phyloP scores from a whole-genome alignment of 2,329 filamentous ascomycete species.

The Claviceps capensis region DNA sequence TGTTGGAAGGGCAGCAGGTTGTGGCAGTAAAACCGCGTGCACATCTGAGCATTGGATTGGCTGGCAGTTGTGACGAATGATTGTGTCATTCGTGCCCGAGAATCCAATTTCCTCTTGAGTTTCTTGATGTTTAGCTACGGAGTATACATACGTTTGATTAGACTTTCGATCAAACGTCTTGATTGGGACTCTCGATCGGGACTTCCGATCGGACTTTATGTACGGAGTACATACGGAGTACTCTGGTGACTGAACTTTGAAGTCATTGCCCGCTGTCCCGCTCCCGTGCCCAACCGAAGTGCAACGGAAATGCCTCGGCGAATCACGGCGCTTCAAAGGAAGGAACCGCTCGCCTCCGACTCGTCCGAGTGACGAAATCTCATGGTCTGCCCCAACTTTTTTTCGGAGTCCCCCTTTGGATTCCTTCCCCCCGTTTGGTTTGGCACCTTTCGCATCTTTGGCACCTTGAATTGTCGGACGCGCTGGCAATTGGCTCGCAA shows the following conservation, averaged over 20 bases:
- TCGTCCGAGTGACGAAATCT: slow-evolving; percentile 6
- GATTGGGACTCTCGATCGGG: too few relatives aligned
- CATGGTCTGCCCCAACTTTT: slow-evolving; percentile 3
- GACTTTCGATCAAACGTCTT: too few relatives aligned
- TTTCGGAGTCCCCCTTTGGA: not conserved
- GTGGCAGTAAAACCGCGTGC: too few relatives aligned
- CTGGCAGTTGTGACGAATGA: too few relatives aligned
- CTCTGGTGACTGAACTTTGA: not conserved
- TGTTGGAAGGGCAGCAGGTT: slow-evolving; percentile 4
- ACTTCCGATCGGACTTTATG: too few relatives aligned
- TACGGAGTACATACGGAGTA: not conserved
- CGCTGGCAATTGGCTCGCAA: not conserved
- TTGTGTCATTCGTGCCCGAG: too few relatives aligned
- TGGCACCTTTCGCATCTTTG: not conserved
- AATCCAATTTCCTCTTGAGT: too few relatives aligned
- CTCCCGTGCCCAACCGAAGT: slow-evolving; percentile 5
- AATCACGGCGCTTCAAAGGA: slow-evolving; percentile 9
- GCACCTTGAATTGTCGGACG: not conserved
- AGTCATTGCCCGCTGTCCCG: not conserved
- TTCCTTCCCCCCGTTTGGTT: not conserved
- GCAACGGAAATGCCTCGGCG: slow-evolving; percentile 7
- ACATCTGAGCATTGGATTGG: too few relatives aligned
- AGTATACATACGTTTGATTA: too few relatives aligned
- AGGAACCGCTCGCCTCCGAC: not conserved
- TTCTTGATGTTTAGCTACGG: too few relatives aligned